These are phyloP conservation scores for Dipteronia dyeriana DNA, from an alignment of 345 rosid species.

Conservation along the genomic window DNA sequence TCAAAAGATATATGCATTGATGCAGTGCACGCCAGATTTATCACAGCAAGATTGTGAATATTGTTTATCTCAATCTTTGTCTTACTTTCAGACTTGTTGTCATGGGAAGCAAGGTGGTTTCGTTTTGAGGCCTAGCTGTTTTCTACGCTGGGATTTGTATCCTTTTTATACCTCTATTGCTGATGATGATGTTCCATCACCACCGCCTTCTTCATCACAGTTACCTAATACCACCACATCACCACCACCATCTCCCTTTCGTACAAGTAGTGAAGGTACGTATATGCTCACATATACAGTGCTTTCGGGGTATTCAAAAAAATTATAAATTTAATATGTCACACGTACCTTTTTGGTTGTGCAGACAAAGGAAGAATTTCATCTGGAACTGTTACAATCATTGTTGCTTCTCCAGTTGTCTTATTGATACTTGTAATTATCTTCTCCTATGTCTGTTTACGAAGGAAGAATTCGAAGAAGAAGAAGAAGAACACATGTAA, in stretches of 20 bases:
- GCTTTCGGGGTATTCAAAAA: background rate
- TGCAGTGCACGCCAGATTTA: no score
- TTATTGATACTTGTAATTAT: background rate
- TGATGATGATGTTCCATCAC: background rate
- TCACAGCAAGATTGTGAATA: no score
- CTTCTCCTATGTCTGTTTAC: accelerated
- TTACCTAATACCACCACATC: no score
- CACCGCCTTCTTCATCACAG: no score
- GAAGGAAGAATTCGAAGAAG: background rate
- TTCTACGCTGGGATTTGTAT: no score
- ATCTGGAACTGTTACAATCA: background rate
- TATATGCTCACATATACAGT: no score
- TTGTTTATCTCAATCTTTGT: no score
- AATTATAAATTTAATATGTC: no score
- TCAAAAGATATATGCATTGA: no score
- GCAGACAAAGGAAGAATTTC: background rate
- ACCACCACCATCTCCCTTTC: background rate
- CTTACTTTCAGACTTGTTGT: no score
- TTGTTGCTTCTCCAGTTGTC: background rate
- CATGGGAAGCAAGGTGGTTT: no score
- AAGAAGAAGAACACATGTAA: background rate
- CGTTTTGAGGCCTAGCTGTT: no score
- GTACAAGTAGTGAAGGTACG: background rate
- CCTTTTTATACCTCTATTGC: background rate
- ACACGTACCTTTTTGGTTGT: background rate